Percentiles rank a stretch among this genome's conserved stretches.
Evolutionary conservation across 148 eudicot species (phyloP).

Genomic region (Beta vulgaris): DNA sequence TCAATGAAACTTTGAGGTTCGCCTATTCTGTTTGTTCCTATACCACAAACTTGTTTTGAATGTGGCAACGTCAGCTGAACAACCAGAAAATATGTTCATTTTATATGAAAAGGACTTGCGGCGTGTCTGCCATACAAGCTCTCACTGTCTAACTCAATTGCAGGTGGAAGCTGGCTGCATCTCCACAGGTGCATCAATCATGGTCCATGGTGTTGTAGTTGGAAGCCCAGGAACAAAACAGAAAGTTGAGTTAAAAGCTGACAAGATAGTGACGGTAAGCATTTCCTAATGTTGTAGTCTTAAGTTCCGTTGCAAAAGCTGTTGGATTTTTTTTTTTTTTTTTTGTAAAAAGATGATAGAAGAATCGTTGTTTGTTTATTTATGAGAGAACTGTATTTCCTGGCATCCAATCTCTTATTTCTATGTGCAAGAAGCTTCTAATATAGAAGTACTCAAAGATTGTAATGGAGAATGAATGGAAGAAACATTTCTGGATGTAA

Average conservation of each 20-base stretch:
- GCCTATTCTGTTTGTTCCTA: neutral
- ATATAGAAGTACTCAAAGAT: neutral
- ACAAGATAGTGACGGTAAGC: conserved; percentile 66
- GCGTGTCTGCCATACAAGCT: neutral
- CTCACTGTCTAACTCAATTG: conserved; percentile 23
- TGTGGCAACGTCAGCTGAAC: neutral
- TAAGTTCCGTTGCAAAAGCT: neutral
- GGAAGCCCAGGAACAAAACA: conserved; percentile 92
- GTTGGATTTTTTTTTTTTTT: too few species aligned
- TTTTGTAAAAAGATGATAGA: too few species aligned
- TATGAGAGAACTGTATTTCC: too few species aligned
- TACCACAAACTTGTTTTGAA: neutral
- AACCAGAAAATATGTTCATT: neutral
- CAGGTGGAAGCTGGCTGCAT: conserved; percentile 80
- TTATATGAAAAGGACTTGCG: neutral
- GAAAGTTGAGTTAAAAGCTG: conserved; percentile 76
- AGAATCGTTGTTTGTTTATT: too few species aligned
- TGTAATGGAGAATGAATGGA: neutral
- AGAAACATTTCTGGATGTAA: neutral
- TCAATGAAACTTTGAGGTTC: too few species aligned
- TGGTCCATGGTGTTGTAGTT: conserved; percentile 73
- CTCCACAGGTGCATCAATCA: conserved; percentile 83
- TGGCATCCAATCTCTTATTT: neutral
- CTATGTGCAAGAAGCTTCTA: neutral
- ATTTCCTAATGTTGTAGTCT: conserved; percentile 6